These are phyloP conservation scores for Diacronema lutheri DNA, from an alignment of 78 protist species.

Conservation along the genomic window DNA sequence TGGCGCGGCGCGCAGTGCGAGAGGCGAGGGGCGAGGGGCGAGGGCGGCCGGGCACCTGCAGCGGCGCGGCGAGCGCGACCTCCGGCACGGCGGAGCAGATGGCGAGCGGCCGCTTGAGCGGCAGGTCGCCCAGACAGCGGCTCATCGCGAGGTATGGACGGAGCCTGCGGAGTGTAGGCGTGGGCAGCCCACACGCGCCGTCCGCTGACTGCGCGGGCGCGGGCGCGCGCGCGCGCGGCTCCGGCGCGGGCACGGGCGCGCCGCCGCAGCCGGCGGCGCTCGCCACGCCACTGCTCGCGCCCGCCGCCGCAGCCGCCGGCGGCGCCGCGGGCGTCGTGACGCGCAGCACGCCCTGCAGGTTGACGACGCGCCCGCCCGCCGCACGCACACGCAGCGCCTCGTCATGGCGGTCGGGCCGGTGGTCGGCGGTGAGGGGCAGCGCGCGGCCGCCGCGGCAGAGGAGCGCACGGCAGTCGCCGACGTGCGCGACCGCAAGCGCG, in stretches of 20 bases:
- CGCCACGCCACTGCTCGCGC: neutral
- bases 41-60: no score
- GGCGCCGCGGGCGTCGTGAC: neutral
- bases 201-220: neutral
- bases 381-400: constrained; percentile 33
- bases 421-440: constrained; percentile 35
- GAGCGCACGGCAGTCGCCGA: constrained; percentile 55
- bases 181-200: neutral
- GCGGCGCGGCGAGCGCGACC: no score
- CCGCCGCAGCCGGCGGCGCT: neutral
- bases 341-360: neutral
- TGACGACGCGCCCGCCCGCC: constrained; percentile 38
- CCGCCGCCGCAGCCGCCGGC: neutral
- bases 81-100: no score
- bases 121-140: neutral
- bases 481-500: constrained; percentile 30
- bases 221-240: no score
- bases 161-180: no score
- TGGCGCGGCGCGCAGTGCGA: no score
- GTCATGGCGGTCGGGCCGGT: constrained; percentile 39
- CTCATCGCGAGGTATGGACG: neutral
- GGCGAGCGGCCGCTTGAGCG: neutral
- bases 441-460: constrained; percentile 29
- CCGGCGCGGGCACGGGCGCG: no score
- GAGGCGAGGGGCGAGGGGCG: no score